phyloP scores from a whole-genome alignment of 768 basidiomycete species.

The Rhodosporidiobolus sp. region DNA sequence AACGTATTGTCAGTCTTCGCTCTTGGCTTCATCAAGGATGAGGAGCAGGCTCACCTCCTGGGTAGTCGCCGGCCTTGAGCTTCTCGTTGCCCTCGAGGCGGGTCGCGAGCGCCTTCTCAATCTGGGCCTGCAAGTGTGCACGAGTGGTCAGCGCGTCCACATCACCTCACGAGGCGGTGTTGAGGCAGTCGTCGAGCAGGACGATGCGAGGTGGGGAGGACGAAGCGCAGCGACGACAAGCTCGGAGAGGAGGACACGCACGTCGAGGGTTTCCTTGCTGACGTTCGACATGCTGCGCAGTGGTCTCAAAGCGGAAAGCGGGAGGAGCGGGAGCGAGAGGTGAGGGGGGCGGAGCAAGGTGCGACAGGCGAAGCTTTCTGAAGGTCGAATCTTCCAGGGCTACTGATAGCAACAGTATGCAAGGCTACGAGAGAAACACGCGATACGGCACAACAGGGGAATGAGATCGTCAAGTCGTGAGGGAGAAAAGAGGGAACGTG shows the following conservation, averaged over 20 bases:
- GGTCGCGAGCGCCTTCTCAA: constrained; percentile 2
- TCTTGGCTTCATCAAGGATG: too few relatives aligned
- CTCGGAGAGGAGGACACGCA: not conserved
- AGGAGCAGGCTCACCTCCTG: too few relatives aligned
- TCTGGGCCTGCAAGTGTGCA: not conserved
- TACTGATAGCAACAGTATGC: too few relatives aligned
- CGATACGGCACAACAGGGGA: not conserved
- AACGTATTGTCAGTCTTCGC: too few relatives aligned
- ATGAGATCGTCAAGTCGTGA: not conserved
- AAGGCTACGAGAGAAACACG: not conserved
- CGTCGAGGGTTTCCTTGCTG: not conserved
- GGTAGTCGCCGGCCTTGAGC: constrained; percentile 18
- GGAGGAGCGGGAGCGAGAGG: too few relatives aligned
- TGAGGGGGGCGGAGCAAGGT: not conserved
- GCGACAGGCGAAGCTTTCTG: not conserved
- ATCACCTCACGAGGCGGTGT: too few relatives aligned
- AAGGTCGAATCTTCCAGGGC: too few relatives aligned
- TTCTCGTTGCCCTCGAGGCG: constrained; percentile 25
- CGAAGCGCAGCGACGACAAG: not conserved
- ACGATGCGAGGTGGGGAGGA: not conserved
- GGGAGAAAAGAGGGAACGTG: not conserved
- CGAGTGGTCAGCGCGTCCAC: too few relatives aligned
- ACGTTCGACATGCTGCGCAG: not conserved
- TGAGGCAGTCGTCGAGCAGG: not conserved
- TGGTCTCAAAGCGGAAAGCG: too few relatives aligned